A percentile compares a stretch with the other conserved stretches of the same genome.
Evolutionary conservation across 2,329 filamentous ascomycete species (phyloP).

Genomic region (Amauroascus verrucosus): DNA sequence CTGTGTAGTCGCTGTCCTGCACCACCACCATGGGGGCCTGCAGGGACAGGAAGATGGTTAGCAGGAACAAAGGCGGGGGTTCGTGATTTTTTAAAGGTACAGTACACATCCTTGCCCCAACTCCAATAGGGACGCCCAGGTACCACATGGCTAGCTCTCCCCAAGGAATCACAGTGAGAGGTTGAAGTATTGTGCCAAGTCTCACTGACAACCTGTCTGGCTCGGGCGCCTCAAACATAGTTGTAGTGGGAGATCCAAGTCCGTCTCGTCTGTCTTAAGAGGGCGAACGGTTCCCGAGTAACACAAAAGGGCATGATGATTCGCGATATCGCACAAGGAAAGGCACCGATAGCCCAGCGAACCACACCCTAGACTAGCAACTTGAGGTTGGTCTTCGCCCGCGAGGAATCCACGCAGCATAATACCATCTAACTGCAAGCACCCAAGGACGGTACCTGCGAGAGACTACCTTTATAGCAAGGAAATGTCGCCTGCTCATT

Average conservation of each 20-base stretch:
- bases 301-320: too few species aligned
- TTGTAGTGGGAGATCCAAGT: not conserved
- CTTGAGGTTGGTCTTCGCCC: too few species aligned
- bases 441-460: too few species aligned
- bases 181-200: constrained; percentile 19
- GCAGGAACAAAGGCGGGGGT: not conserved
- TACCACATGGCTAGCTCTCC: constrained; percentile 19
- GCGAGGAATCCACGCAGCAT: too few species aligned
- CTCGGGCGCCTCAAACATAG: constrained; percentile 18
- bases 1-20: constrained; percentile 19
- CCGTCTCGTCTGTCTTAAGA: not conserved
- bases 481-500: too few species aligned
- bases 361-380: too few species aligned
- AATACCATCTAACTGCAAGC: too few species aligned
- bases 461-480: too few species aligned
- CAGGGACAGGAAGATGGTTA: not conserved
- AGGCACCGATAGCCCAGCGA: too few species aligned
- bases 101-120: constrained; percentile 13
- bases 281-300: not conserved
- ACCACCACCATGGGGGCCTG: constrained; percentile 19
- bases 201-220: constrained; percentile 18
- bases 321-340: too few species aligned
- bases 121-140: constrained; percentile 19
- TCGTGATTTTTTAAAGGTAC: not conserved
- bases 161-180: constrained; percentile 20